Evolutionary conservation across 306 rosid species (phyloP), one percentile per base, ranked within the genome.

Genomic region (Cucumis melo): DNA sequence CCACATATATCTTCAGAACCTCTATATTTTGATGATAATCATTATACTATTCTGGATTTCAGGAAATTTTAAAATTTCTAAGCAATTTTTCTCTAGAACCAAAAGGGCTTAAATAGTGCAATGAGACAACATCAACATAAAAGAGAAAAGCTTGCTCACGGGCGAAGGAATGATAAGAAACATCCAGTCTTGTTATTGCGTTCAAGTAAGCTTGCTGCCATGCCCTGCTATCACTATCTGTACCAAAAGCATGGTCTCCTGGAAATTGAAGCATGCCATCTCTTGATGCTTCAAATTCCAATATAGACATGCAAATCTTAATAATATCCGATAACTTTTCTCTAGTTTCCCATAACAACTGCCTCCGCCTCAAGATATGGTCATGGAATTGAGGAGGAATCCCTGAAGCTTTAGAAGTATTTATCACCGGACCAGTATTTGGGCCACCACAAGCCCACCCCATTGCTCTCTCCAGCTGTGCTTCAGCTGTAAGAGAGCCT

Each of bases 401-500:
- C 78, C 98, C 98, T 79, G 93, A 86, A 83, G 77, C 81, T 83
- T 88, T 88, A 61, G 96, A 83, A 74, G 83, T 27, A 84, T 82
- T 91, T 79, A 91, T 90, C 54, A 86, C 64, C 56, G 87, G 78
- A 77, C 82, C 86, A 27, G 92, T 82, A 84, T 82, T 93, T 64
- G 98, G 89, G 79, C 86, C 92, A 53, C 97, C 98, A 74, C 97
- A 93, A 58, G 97, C 97, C 98, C 98, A 93, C 38, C 91, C 83
- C 98, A 93, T 93, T 65, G 98, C 98, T 86, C 98, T 89, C 90
- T 91, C 97, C 77, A 93, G 97, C 80, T 93, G 97, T 60, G 89
- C 96, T 87, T 93, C 98, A 41, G 97, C 96, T 50, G 89, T 77
- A 77, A 86, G 83, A 80, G 97, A 89, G 85, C 81, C 85, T 81